Evolutionary conservation across 352 stramenopile species (phyloP).

Genomic region (Globisporangium ultimum): DNA sequence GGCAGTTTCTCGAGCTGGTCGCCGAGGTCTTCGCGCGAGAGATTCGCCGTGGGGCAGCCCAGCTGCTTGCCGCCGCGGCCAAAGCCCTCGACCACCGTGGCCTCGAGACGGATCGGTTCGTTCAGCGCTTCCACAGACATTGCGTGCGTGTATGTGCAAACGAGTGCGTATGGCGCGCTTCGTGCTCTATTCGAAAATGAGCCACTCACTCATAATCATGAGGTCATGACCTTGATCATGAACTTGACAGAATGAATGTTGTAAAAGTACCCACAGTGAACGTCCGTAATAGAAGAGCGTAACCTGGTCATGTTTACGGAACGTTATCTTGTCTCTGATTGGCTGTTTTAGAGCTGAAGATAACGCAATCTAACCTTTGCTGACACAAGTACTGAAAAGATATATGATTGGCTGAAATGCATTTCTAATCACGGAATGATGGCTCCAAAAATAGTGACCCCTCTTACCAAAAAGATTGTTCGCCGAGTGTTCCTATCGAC

Average conservation of each 20-base stretch:
- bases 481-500: background rate
- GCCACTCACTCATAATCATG: no score
- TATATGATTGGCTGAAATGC: background rate
- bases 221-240: no score
- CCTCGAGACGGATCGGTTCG: slow-evolving; percentile 74
- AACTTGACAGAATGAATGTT: no score
- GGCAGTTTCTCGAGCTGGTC: slow-evolving; percentile 68
- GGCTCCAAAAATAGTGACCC: background rate
- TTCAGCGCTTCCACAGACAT: slow-evolving; percentile 63
- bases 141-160: background rate
- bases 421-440: background rate
- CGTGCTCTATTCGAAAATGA: background rate
- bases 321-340: no score
- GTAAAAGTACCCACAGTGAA: no score
- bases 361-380: no score
- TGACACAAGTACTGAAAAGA: background rate
- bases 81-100: slow-evolving; percentile 92
- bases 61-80: slow-evolving; percentile 95
- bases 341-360: no score
- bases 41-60: slow-evolving; percentile 95
- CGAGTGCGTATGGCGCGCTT: no score
- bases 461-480: slow-evolving; percentile 4
- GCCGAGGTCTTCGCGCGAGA: slow-evolving; percentile 85
- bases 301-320: no score
- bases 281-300: no score